Base-by-base conservation (phyloP, 2,329 filamentous ascomycete species). In the Aureobasidium lini region DNA sequence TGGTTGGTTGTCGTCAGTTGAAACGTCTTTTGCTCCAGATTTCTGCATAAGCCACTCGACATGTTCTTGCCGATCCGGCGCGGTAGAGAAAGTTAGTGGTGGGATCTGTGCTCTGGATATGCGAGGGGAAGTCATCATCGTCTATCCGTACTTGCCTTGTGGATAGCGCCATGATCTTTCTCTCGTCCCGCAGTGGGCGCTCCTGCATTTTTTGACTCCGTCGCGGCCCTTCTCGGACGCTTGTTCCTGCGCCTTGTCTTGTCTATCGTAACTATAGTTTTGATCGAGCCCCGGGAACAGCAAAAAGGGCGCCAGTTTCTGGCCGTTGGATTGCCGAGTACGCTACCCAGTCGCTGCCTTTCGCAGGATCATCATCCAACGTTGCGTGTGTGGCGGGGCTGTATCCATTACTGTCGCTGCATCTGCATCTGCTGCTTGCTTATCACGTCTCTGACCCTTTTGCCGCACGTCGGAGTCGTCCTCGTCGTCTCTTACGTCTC, bases 111-210 rank as follows among this genome's bases (percentile, higher is more conserved):
- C 48, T 39, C 23, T 15, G 23, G 36, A 53, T 53, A 56, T 56
- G 52, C 52, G 52, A 56, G 52, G 52, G 52, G 52, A 40, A 56
- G 39, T 36, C 39, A 44, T 56, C 52, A 44, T 56, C 52, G 46
- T 36, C 53, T 16, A 18, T 16, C 18, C 8, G 9, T 36, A 13
- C 44, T 54, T 56, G 52, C 40, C 52, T 56, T 44, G 52, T 56
- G 39, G 31, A 48, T 44, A 44, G 42, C 42, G 42, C 42, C 42
- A 53, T 53, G 36, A 16, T 16, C 6, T n/a, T 15, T 42, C 32
- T 53, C 49, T 29, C 34, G 32, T 50, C 47, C 37, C 49, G 49
- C 49, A 42, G 49, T 31, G 49, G 49, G 36, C 28, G 28, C 49
- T 31, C 37, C 8, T 50, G 23, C 37, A 31, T 18, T 40, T 52